Evolutionary conservation across 345 rosid genomes (phyloP), one percentile per base, ranked within the genome.

Genomic region (Litchi chinensis): DNA sequence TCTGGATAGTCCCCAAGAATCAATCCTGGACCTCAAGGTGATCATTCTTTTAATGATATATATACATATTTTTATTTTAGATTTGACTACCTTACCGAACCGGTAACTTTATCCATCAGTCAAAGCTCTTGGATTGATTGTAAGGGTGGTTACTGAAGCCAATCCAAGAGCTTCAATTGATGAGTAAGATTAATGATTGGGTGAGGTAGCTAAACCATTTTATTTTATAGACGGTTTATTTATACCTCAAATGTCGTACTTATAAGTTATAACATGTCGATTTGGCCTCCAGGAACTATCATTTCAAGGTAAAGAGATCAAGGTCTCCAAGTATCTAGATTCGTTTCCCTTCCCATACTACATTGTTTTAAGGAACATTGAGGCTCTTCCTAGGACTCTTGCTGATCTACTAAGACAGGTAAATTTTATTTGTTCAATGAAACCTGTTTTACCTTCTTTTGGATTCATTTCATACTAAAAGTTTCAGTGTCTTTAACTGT

Each of bases 351-450:
- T 94, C 88, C 98, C 98, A 4, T 96, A 86, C 79, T 90, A 94
- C 69, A 89, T 94, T 59, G 91, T 96, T 48, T 82, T 96, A 87
- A 89, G 87, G 85, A 90, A 94, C 76, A 88, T 90, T 1, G 92
- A 96, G 83, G 93, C 95, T 11, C 93, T 96, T 64, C 99, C 97
- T 0, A 90, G 89, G 83, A 93, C 94, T 18, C 94, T 96, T 8
- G 95, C 94, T 24, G 93, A 96, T 86, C 78, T 96, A 65, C 44
- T 91, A 79, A 94, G 98, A 93, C 98, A 93, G 98, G 99, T 93
- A 87, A 60, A 83, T 24, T 60, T 39, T 62, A 26, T 21, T 5
- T 50, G 21, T 11, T 26, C 18, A 10, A 13, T n/a, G 11, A 10
- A n/a, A n/a, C 22, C 2, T 10, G 12, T 26, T 5, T 26, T n/a